Conservation (phyloP, 805 yeast species). For the Sungouiozyma intestinalis region DNA sequence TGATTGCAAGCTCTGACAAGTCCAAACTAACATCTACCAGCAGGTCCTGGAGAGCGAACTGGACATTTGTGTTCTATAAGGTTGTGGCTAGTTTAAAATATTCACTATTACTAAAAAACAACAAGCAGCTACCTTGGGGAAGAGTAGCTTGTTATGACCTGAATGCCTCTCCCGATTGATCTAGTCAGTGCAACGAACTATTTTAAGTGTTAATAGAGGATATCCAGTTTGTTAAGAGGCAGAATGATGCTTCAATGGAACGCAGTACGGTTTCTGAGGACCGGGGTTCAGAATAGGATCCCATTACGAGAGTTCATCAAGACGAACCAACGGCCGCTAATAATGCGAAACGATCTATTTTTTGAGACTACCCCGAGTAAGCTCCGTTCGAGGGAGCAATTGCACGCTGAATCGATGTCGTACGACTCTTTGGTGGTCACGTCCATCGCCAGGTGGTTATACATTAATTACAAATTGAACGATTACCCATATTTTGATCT, state of each 20-base stretch:
- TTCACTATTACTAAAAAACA: too few relatives aligned
- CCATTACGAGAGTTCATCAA: neutral
- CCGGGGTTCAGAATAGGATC: neutral
- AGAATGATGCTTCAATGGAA: neutral
- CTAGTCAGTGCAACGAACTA: too few relatives aligned
- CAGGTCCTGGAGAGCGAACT: too few relatives aligned
- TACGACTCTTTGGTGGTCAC: slow-evolving; percentile 7
- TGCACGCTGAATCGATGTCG: slow-evolving; percentile 9
- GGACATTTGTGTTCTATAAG: too few relatives aligned
- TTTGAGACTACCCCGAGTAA: neutral
- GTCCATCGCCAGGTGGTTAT: slow-evolving; percentile 59
- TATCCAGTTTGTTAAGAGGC: too few relatives aligned
- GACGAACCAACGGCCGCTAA: neutral
- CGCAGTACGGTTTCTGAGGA: neutral
- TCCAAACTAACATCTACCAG: too few relatives aligned
- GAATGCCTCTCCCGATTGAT: too few relatives aligned
- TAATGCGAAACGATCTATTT: neutral
- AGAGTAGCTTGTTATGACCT: too few relatives aligned
- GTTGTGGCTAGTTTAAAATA: too few relatives aligned
- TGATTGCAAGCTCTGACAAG: too few relatives aligned
- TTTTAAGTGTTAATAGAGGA: too few relatives aligned
- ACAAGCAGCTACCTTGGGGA: too few relatives aligned
- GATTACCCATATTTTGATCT: slow-evolving; percentile 62
- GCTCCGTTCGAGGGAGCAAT: slow-evolving; percentile 1
- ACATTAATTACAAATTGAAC: slow-evolving; percentile 60